Conservation (phyloP, 306 rosid species). For the Quercus berberidifolia region DNA sequence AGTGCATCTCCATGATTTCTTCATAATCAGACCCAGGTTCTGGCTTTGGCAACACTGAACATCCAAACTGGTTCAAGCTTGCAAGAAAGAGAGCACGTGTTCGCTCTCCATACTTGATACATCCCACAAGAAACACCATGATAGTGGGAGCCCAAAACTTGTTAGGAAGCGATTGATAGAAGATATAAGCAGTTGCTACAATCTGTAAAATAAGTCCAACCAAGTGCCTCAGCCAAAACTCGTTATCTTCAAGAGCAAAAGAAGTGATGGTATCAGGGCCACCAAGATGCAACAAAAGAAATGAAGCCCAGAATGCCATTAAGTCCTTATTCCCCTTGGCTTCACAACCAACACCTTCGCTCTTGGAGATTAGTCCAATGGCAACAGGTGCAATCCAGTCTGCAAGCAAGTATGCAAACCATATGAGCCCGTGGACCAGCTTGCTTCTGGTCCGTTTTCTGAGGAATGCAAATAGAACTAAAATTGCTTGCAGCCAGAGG, state of each 20-base stretch:
- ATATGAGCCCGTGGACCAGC: background rate
- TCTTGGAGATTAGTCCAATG: conserved; percentile 23
- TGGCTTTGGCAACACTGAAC: conserved; percentile 7
- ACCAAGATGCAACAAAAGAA: conserved; percentile 33
- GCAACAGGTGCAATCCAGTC: conserved; percentile 27
- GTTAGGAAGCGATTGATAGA: conserved; percentile 7
- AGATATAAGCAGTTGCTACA: conserved; percentile 5
- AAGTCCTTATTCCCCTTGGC: background rate
- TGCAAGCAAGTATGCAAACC: conserved; percentile 22
- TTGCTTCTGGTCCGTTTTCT: conserved; percentile 14
- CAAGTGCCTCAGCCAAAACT: conserved; percentile 33
- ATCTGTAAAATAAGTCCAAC: conserved; percentile 10
- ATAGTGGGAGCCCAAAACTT: background rate
- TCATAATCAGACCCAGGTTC: conserved; percentile 26
- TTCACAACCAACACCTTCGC: background rate
- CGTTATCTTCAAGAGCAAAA: conserved; percentile 32
- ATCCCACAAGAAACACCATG: conserved; percentile 19
- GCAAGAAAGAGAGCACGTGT: conserved; percentile 25
- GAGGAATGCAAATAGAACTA: background rate
- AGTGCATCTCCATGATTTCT: background rate
- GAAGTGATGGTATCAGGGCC: conserved; percentile 35
- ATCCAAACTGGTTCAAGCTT: conserved; percentile 24
- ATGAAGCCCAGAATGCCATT: conserved; percentile 30
- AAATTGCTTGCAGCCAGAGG: conserved; percentile 10
- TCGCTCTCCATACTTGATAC: conserved; percentile 25